These are phyloP conservation scores for Rhizoctonia solani DNA, from an alignment of 1,284 basidiomycete genomes.

Conservation along the genomic window DNA sequence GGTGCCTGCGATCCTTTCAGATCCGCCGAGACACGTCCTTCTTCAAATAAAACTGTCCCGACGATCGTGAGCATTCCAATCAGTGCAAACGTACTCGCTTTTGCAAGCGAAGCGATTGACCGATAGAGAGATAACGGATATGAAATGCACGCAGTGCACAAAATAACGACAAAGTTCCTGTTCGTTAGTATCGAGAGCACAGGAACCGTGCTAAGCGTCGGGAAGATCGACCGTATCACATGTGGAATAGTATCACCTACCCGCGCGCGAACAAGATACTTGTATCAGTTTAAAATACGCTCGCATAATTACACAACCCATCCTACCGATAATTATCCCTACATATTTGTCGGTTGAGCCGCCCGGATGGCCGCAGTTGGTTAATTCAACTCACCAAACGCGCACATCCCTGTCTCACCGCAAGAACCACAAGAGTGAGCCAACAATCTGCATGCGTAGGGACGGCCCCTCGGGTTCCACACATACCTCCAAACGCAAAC, in stretches of 20 bases:
- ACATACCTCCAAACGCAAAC: constrained; percentile 91
- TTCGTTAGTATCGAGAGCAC: constrained; percentile 78
- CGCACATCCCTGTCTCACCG: constrained; percentile 77
- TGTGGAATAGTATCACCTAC: constrained; percentile 93
- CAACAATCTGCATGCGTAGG: constrained; percentile 4
- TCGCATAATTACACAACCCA: background rate
- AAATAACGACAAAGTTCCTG: constrained; percentile 84
- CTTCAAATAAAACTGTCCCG: constrained; percentile 81
- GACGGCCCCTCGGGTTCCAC: constrained; percentile 15
- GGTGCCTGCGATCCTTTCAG: constrained; percentile 71
- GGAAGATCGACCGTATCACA: constrained; percentile 87
- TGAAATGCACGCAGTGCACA: constrained; percentile 85
- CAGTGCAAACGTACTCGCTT: constrained; percentile 87
- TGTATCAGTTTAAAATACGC: constrained; percentile 32
- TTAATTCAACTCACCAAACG: constrained; percentile 82
- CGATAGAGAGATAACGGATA: constrained; percentile 96
- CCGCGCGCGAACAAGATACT: constrained; percentile 1
- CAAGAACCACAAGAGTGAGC: constrained; percentile 32
- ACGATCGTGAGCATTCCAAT: constrained; percentile 96
- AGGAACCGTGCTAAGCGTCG: constrained; percentile 68
- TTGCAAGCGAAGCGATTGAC: constrained; percentile 95
- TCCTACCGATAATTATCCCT: constrained; percentile 53
- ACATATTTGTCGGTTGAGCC: background rate
- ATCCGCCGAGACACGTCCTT: constrained; percentile 76
- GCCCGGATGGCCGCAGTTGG: constrained; percentile 16